Conservation (phyloP, 371 early-diverging fungal genomes). For the Mortierella sp. region DNA sequence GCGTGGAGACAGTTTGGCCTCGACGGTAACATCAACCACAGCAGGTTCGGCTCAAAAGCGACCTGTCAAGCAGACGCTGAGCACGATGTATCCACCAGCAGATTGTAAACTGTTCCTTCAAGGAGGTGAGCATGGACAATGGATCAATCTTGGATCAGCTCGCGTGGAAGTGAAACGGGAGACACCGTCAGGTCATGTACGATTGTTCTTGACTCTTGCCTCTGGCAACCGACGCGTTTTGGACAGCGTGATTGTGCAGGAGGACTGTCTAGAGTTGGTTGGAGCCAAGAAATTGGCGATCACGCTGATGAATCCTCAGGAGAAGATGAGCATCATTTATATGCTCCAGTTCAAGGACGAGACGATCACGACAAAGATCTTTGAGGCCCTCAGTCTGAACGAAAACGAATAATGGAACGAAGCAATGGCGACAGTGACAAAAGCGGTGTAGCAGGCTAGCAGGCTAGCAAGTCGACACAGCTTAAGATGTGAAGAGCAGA, state of each 20-base stretch:
- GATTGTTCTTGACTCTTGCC: constrained; percentile 1
- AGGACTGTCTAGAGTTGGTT: constrained; percentile 13
- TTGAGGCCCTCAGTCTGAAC: constrained; percentile 7
- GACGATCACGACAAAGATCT: constrained; percentile 11
- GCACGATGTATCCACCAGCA: constrained; percentile 7
- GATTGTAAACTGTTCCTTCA: constrained; percentile 8
- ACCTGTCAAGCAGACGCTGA: constrained; percentile 10
- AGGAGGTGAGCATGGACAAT: constrained; percentile 12
- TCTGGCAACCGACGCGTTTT: constrained; percentile 1
- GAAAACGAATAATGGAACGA: constrained; percentile 4
- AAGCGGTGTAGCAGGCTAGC: too few relatives aligned
- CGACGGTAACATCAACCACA: not conserved
- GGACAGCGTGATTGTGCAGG: constrained; percentile 14
- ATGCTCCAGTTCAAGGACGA: constrained; percentile 17
- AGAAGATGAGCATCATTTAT: constrained; percentile 17
- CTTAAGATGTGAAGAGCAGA: too few relatives aligned
- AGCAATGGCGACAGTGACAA: too few relatives aligned
- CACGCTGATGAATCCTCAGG: constrained; percentile 9
- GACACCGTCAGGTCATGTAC: constrained; percentile 2
- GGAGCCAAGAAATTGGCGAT: constrained; percentile 12
- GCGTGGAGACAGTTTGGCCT: constrained; percentile 12
- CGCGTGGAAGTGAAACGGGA: constrained; percentile 10
- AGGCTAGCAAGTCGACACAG: too few relatives aligned
- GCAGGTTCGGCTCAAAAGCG: constrained; percentile 1
- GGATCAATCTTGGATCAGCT: constrained; percentile 10